Conservation (phyloP, 2,329 filamentous ascomycete species). For the Colletotrichum tofieldiae region DNA sequence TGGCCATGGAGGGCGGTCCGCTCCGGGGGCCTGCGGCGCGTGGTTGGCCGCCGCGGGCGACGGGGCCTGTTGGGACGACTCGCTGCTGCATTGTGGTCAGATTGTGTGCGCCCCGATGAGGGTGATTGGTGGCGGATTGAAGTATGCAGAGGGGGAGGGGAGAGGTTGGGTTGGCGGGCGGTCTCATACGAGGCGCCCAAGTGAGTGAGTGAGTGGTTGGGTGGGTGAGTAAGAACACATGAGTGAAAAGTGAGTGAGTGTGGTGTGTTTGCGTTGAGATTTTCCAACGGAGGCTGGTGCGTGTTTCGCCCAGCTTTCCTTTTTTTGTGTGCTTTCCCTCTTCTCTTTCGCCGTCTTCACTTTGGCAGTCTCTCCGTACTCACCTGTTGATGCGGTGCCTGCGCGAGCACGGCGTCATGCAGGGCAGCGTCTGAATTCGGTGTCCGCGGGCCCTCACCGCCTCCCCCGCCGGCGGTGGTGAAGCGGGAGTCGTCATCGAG, state of each 20-base stretch:
- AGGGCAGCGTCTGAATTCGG: constrained; percentile 26
- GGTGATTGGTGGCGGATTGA: not conserved
- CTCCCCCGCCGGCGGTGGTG: constrained; percentile 31
- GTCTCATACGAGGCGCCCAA: not conserved
- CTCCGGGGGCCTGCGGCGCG: constrained; percentile 37
- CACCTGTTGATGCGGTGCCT: constrained; percentile 39
- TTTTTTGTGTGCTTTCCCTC: not conserved
- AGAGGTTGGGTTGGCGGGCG: constrained; percentile 2
- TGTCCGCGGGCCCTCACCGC: constrained; percentile 26
- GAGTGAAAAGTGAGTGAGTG: constrained; percentile 1
- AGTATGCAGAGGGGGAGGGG: not conserved
- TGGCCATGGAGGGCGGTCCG: constrained; percentile 36
- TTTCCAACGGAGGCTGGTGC: constrained; percentile 12
- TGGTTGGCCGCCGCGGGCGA: constrained; percentile 19
- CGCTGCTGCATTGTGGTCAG: constrained; percentile 39
- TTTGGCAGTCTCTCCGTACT: not conserved
- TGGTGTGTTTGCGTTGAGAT: constrained; percentile 1
- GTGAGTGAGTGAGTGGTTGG: constrained; percentile 12
- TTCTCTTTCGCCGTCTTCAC: not conserved
- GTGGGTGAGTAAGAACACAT: constrained; percentile 6
- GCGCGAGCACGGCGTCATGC: constrained; percentile 41
- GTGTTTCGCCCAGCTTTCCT: constrained; percentile 5
- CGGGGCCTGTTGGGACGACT: constrained; percentile 30
- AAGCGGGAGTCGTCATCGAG: constrained; percentile 42
- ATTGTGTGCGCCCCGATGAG: not conserved